A percentile compares a stretch with the other conserved stretches of the same genome.
These are phyloP conservation scores for Yamadazyma conglobata DNA, from an alignment of 1,139 yeast species.

Conservation along the genomic window DNA sequence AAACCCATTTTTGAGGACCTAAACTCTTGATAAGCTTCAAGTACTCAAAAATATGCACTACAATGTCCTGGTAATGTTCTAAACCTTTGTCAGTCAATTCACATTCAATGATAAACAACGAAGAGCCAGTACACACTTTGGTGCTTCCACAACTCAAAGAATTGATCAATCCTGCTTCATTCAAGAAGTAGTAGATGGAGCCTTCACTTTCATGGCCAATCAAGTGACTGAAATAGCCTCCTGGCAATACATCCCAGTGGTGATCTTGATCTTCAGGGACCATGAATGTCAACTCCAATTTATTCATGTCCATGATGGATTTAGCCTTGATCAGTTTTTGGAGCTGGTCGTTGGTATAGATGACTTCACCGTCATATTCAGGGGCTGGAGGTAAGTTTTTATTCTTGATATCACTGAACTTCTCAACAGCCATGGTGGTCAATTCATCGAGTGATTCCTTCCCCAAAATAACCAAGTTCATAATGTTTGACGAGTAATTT, in stretches of 20 bases:
- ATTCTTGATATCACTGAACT: constrained; percentile 64
- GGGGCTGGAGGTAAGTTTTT: constrained; percentile 47
- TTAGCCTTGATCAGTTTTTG: constrained; percentile 59
- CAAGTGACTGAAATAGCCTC: constrained; percentile 69
- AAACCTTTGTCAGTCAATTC: constrained; percentile 78
- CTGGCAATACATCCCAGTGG: constrained; percentile 67
- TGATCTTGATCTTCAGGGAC: constrained; percentile 69
- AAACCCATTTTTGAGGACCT: constrained; percentile 56
- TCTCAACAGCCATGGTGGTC: constrained; percentile 65
- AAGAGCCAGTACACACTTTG: constrained; percentile 66
- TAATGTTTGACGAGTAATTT: constrained; percentile 71
- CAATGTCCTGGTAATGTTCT: constrained; percentile 56
- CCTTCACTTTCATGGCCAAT: constrained; percentile 92
- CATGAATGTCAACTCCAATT: constrained; percentile 63
- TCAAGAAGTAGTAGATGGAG: constrained; percentile 67
- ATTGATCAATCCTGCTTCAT: constrained; percentile 72
- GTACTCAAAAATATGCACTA: constrained; percentile 65
- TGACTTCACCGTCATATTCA: constrained; percentile 32
- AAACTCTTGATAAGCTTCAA: constrained; percentile 48
- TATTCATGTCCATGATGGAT: constrained; percentile 79
- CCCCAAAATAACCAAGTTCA: constrained; percentile 85
- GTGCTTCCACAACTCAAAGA: constrained; percentile 73
- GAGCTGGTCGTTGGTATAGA: constrained; percentile 43
- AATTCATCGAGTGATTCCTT: constrained; percentile 73
- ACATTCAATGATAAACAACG: constrained; percentile 61